Conservation (phyloP, 164 flowering plant genomes). For the Liquidambar formosana region DNA sequence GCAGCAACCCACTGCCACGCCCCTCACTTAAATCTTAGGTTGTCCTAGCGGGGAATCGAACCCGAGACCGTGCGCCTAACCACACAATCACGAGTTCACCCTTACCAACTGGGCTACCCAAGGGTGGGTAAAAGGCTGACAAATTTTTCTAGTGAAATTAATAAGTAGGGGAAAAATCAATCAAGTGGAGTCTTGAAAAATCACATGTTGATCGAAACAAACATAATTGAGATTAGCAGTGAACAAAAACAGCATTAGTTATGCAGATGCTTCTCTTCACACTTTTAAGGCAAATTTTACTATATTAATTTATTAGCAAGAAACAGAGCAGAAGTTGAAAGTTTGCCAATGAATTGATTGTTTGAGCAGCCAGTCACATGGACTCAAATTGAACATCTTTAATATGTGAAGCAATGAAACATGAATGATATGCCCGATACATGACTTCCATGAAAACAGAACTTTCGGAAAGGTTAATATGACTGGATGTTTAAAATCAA, state of each 20-base stretch:
- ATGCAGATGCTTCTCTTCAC: not conserved
- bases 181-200: not conserved
- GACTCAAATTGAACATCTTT: not conserved
- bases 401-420: not conserved
- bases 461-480: too few relatives aligned
- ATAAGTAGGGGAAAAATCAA: not conserved
- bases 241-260: not conserved
- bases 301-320: too few relatives aligned
- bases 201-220: not conserved
- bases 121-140: too few relatives aligned
- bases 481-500: too few relatives aligned
- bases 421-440: not conserved
- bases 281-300: too few relatives aligned
- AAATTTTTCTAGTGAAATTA: constrained; percentile 19
- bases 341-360: not conserved
- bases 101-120: too few relatives aligned
- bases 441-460: too few relatives aligned
- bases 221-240: not conserved
- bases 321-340: not conserved
- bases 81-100: too few relatives aligned
- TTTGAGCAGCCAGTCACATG: not conserved
- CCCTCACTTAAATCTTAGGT: too few relatives aligned
- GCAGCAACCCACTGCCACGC: too few relatives aligned
- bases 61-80: too few relatives aligned
- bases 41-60: too few relatives aligned